phyloP scores from a whole-genome alignment of 345 rosid genomes.

The Punica granatum region DNA sequence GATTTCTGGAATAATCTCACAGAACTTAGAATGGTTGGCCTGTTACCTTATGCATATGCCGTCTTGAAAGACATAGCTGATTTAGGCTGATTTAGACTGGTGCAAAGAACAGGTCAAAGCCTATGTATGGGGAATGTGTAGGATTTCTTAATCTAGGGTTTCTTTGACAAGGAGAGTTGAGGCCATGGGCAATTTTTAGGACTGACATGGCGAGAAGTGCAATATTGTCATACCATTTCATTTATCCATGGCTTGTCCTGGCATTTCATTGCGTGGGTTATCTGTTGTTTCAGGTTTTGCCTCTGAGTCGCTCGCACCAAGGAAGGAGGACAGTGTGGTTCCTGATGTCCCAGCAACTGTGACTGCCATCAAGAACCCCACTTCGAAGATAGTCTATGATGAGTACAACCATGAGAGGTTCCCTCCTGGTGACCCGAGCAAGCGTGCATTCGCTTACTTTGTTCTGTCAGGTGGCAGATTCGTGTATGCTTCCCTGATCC shows the following conservation, averaged over 20 bases:
- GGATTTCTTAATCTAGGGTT: too few species aligned
- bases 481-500: conserved; percentile 73
- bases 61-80: background rate
- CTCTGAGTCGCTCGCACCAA: conserved; percentile 41
- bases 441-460: conserved; percentile 95
- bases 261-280: background rate
- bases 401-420: conserved; percentile 77
- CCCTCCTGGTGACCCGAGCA: conserved; percentile 93
- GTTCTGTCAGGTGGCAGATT: conserved; percentile 87
- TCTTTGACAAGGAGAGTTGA: background rate
- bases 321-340: conserved; percentile 29
- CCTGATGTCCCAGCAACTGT: conserved; percentile 48
- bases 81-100: too few species aligned
- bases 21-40: background rate
- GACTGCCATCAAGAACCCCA: conserved; percentile 70
- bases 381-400: conserved; percentile 76
- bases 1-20: background rate
- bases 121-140: too few species aligned
- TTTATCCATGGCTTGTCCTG: background rate
- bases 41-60: background rate
- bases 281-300: conserved; percentile 42
- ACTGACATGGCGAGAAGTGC: too few species aligned
- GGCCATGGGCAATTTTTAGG: background rate
- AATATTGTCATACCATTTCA: background rate
- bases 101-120: too few species aligned